Percentiles rank a stretch among this genome's conserved stretches.
Conservation (phyloP, 1,284 basidiomycete species). For the Coniferiporia sulphurascens region DNA sequence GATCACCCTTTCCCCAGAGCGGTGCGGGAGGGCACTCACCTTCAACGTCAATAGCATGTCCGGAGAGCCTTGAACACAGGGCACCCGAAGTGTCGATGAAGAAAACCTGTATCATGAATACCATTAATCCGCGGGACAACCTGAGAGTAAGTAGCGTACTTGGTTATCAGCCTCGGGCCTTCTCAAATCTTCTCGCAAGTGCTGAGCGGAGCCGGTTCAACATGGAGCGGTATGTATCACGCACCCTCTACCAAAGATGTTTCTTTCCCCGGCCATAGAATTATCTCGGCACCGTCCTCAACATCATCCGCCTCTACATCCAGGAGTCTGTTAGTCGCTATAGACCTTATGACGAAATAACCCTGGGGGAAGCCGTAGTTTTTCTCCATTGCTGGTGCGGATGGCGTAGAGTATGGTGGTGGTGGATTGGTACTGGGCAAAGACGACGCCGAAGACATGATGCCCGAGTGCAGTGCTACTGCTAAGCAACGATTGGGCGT, state of each 20-base stretch:
- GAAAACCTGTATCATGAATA: conserved; percentile 50
- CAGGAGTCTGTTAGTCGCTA: conserved; percentile 53
- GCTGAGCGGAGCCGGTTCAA: conserved; percentile 9
- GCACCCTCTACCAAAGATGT: conserved; percentile 68
- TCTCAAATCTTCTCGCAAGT: conserved; percentile 46
- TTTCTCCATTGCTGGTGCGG: conserved; percentile 3
- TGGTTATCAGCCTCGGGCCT: conserved; percentile 69
- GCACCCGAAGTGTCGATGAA: conserved; percentile 73
- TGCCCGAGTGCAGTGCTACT: too few species aligned
- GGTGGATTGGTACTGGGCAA: too few species aligned
- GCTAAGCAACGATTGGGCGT: too few species aligned
- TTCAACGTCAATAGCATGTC: conserved; percentile 76
- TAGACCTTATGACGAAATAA: conserved; percentile 68
- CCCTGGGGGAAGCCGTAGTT: conserved; percentile 62
- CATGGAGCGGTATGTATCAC: conserved; percentile 9
- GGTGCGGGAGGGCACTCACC: conserved; percentile 34
- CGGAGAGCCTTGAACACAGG: conserved; percentile 69
- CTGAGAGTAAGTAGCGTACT: conserved; percentile 31
- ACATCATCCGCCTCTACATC: conserved; percentile 54
- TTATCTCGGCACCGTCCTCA: conserved; percentile 61
- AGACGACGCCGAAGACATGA: too few species aligned
- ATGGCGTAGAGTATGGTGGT: background rate
- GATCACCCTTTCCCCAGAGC: background rate
- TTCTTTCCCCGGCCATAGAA: conserved; percentile 68
- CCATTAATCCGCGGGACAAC: background rate